Percentiles rank a stretch among this genome's conserved stretches.
These are phyloP conservation scores for Gossypium ekmanianum DNA, from an alignment of 345 rosid species.

Conservation along the genomic window DNA sequence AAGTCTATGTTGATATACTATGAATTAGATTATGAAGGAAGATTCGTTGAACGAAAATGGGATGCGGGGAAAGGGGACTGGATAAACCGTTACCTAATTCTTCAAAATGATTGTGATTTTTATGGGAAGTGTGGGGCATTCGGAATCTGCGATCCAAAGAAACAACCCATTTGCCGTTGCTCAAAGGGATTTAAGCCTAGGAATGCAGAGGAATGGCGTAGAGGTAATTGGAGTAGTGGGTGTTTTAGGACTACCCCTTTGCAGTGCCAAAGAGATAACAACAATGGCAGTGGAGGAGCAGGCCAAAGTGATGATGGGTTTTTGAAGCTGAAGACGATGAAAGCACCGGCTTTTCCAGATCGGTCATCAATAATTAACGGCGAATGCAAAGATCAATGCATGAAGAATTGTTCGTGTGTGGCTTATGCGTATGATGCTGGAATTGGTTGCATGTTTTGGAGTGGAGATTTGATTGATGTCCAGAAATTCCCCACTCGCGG, in stretches of 20 bases:
- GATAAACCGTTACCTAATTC: no score
- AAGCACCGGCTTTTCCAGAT: slow-evolving; percentile 39
- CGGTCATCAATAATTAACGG: background rate
- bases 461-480: slow-evolving; percentile 33
- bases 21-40: slow-evolving; percentile 33
- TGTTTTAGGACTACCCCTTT: no score
- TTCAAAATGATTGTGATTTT: no score
- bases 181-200: no score
- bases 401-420: slow-evolving; percentile 34
- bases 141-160: no score
- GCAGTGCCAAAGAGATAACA: slow-evolving; percentile 28
- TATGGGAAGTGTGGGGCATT: no score
- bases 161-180: no score
- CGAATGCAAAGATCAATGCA: no score
- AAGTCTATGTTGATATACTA: slow-evolving; percentile 1
- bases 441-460: slow-evolving; percentile 51
- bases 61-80: background rate
- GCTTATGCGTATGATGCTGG: slow-evolving; percentile 43
- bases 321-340: slow-evolving; percentile 20
- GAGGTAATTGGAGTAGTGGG: no score
- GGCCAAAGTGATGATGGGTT: slow-evolving; percentile 5
- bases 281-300: slow-evolving; percentile 19
- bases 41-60: slow-evolving; percentile 13
- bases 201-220: no score
- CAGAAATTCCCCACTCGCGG: slow-evolving; percentile 34